Conservation (phyloP, 2,329 filamentous ascomycete species). For the Alternaria metachromatica region DNA sequence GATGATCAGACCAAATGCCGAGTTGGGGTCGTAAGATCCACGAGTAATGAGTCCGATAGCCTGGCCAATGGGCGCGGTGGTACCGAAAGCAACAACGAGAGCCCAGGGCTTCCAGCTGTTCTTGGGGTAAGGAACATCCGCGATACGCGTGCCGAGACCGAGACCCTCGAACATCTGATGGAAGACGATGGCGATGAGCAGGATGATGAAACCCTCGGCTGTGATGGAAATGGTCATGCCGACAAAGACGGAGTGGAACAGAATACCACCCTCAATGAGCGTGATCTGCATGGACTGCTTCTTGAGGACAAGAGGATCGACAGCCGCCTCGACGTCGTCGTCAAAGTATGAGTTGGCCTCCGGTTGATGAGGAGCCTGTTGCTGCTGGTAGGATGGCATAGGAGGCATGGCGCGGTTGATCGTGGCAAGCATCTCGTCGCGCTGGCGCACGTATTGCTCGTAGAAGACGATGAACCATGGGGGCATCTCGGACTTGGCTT, state of each 20-base stretch:
- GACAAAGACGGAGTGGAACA: slow-evolving; percentile 70
- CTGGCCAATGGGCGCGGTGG: slow-evolving; percentile 69
- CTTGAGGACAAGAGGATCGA: slow-evolving; percentile 48
- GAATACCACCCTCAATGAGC: slow-evolving; percentile 65
- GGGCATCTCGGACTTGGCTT: slow-evolving; percentile 58
- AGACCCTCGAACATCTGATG: slow-evolving; percentile 70
- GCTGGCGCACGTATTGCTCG: slow-evolving; percentile 67
- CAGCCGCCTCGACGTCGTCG: slow-evolving; percentile 43
- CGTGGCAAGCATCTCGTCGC: slow-evolving; percentile 64
- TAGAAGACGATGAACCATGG: slow-evolving; percentile 69
- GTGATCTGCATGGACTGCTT: slow-evolving; percentile 51
- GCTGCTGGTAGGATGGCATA: slow-evolving; percentile 42
- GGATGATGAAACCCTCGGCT: slow-evolving; percentile 62
- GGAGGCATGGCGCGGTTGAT: slow-evolving; percentile 52
- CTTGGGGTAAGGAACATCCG: slow-evolving; percentile 64
- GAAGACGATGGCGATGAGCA: slow-evolving; percentile 68
- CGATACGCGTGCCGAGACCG: slow-evolving; percentile 67
- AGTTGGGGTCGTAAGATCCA: slow-evolving; percentile 67
- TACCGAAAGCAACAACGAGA: slow-evolving; percentile 67
- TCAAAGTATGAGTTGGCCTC: slow-evolving; percentile 46
- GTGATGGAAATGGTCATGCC: slow-evolving; percentile 68
- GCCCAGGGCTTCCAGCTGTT: slow-evolving; percentile 66
- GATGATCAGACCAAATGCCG: slow-evolving; percentile 68
- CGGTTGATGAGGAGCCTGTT: slow-evolving; percentile 24
- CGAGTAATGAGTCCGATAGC: slow-evolving; percentile 66